Evolutionary conservation across 2,329 filamentous ascomycete species (phyloP).

Genomic region (Nemania sp.): DNA sequence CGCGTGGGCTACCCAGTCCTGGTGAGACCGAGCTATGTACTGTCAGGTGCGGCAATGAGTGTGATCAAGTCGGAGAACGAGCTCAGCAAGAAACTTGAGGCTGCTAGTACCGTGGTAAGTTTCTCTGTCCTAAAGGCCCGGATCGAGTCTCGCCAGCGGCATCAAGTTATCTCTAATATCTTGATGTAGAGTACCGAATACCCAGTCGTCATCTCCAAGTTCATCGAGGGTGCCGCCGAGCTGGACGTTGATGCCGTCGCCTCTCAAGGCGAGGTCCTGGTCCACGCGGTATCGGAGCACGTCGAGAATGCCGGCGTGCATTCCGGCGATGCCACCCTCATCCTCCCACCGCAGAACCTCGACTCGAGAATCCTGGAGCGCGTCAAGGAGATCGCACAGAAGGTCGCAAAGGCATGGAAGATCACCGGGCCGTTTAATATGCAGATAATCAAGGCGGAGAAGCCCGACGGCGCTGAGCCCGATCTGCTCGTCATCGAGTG

Average conservation of each 20-base stretch:
- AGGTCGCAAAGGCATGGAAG: constrained; percentile 95
- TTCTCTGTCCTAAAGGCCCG: background rate
- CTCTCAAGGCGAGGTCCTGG: constrained; percentile 79
- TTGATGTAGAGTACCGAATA: constrained; percentile 65
- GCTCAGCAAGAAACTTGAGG: constrained; percentile 91
- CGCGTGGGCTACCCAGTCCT: constrained; percentile 91
- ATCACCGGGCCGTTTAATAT: constrained; percentile 99
- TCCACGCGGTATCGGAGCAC: constrained; percentile 95
- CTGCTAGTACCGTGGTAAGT: constrained; percentile 63
- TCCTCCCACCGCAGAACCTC: constrained; percentile 83
- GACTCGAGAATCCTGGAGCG: constrained; percentile 79
- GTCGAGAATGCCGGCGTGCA: constrained; percentile 97
- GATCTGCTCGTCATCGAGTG: constrained; percentile 96
- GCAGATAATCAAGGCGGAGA: constrained; percentile 95
- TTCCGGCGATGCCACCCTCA: constrained; percentile 93
- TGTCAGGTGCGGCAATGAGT: constrained; percentile 98
- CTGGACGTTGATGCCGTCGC: constrained; percentile 96
- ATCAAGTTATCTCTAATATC: background rate
- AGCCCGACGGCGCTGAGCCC: constrained; percentile 74
- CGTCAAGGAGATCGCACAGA: constrained; percentile 92
- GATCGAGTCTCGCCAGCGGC: background rate
- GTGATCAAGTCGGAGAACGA: constrained; percentile 83
- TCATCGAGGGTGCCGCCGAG: constrained; percentile 94
- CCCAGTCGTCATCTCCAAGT: constrained; percentile 97
- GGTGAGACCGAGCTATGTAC: constrained; percentile 91